Base-by-base conservation (phyloP, 2,329 filamentous ascomycete genomes). In the Acrocalymma vagum region DNA sequence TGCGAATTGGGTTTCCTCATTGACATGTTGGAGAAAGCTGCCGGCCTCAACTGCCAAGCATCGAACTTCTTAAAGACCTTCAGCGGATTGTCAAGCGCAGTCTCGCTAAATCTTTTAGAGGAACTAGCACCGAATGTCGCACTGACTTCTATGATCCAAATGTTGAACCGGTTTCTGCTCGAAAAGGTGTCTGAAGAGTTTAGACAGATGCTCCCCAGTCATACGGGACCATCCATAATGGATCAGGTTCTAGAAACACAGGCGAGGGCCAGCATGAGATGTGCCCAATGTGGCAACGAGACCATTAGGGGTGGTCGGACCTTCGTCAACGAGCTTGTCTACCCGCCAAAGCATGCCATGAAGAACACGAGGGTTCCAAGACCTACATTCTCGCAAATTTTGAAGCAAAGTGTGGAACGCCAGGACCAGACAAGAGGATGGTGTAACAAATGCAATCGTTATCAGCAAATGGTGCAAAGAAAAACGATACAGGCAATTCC, bases 11-110 rank as follows among this genome's bases (percentile, higher is more conserved):
- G 94, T 1, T 99, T 94, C 65, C 76, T 99, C 8, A 95, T 96
- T 58, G 95, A 99, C 64, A 99, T 99, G 94, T 80, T 99, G 16
- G 88, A 97, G 59, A 99, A 97, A 67, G 94, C 94, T 2, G 87
- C 88, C 49, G 93, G 92, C 0, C 87, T 92, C 41, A 95, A 95
- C 45, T 99, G 94, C 55, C 94, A 99, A 65, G 94, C 94, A 10
- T 96, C 93, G 0, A 99, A 99, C 63, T 81, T 99, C 49, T 76
- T 97, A 21, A 95, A 94, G 68, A 89, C 91, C 0, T 85, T 99
- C 42, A 92, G 89, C 65, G 87, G 85, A 51, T 86, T 91, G 48
- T 85, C 89, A 2, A 88, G 92, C 75, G 85, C 84, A 79, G 70
- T 82, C 1, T 87, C 84, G 14, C 73, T 95, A 17, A 88, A 90